phyloP scores from a whole-genome alignment of 768 basidiomycete species.

The Lentinula sp. region DNA sequence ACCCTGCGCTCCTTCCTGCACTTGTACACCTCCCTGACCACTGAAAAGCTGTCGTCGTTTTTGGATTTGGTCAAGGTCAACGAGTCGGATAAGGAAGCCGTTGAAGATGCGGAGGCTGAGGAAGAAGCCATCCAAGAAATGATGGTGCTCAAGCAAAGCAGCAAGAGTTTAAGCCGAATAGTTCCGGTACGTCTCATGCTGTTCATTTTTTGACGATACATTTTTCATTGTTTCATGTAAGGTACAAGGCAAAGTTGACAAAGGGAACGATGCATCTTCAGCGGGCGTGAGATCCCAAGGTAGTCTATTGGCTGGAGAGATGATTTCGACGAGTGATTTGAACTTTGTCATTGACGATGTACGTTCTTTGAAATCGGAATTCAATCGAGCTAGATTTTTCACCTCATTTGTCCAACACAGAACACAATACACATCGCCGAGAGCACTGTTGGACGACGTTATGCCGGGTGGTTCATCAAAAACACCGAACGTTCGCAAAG shows the following conservation, averaged over 20 bases:
- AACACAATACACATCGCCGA: constrained; percentile 97
- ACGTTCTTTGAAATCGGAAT: constrained; percentile 17
- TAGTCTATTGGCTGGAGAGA: constrained; percentile 77
- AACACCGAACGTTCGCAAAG: constrained; percentile 90
- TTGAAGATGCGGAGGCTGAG: constrained; percentile 51
- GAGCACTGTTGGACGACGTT: constrained; percentile 87
- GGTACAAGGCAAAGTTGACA: constrained; percentile 16
- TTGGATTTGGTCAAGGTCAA: constrained; percentile 31
- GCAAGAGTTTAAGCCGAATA: constrained; percentile 69
- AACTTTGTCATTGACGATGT: constrained; percentile 96
- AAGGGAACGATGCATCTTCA: constrained; percentile 15
- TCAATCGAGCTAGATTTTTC: not conserved
- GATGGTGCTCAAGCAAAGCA: constrained; percentile 93
- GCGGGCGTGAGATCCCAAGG: constrained; percentile 17
- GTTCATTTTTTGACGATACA: not conserved
- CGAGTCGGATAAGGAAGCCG: not conserved
- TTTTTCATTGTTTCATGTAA: constrained; percentile 19
- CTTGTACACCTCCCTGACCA: constrained; percentile 90
- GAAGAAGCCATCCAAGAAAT: constrained; percentile 94
- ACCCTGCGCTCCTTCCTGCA: constrained; percentile 90
- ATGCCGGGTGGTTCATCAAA: constrained; percentile 96
- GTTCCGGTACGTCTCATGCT: constrained; percentile 28
- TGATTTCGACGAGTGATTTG: constrained; percentile 85
- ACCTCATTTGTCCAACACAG: constrained; percentile 30
- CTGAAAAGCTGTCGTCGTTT: constrained; percentile 88